Conservation (phyloP, 345 rosid genomes). For the Acer yangbiense region DNA sequence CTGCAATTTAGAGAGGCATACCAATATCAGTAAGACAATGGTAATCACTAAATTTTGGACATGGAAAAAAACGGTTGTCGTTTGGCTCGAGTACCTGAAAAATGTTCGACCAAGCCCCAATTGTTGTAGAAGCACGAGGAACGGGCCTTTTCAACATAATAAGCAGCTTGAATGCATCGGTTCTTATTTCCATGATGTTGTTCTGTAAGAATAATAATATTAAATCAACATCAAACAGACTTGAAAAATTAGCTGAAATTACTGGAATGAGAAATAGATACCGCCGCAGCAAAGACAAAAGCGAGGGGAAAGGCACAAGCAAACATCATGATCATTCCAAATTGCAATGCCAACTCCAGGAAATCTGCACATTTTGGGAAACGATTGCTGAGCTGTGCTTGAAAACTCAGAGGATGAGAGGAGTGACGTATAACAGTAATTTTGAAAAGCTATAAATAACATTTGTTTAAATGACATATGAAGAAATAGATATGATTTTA, state of each 20-base stretch:
- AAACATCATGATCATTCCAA: slow-evolving; percentile 99
- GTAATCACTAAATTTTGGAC: neutral
- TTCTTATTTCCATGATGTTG: slow-evolving; percentile 77
- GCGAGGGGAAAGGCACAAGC: slow-evolving; percentile 96
- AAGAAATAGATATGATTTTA: no score
- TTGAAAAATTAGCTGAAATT: slow-evolving; percentile 9
- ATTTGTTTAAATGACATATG: no score
- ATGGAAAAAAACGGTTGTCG: neutral
- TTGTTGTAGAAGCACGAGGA: slow-evolving; percentile 81
- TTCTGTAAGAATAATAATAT: slow-evolving; percentile 44
- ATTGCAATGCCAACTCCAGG: slow-evolving; percentile 84
- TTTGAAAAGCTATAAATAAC: no score
- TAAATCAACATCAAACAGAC: neutral
- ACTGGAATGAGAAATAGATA: slow-evolving; percentile 24
- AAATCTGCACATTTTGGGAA: slow-evolving; percentile 49
- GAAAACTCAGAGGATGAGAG: neutral
- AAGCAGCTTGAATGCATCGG: slow-evolving; percentile 82
- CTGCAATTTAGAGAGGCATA: slow-evolving; percentile 34
- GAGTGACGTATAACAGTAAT: neutral
- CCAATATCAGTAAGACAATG: slow-evolving; percentile 7
- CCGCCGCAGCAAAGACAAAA: slow-evolving; percentile 75
- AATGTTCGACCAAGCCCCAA: slow-evolving; percentile 95
- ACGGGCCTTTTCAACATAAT: slow-evolving; percentile 73
- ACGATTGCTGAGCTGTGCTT: neutral
- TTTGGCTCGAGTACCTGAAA: slow-evolving; percentile 61